phyloP scores from a whole-genome alignment of 2,329 filamentous ascomycete species.

The Cladosporium austrohemisphaericum region DNA sequence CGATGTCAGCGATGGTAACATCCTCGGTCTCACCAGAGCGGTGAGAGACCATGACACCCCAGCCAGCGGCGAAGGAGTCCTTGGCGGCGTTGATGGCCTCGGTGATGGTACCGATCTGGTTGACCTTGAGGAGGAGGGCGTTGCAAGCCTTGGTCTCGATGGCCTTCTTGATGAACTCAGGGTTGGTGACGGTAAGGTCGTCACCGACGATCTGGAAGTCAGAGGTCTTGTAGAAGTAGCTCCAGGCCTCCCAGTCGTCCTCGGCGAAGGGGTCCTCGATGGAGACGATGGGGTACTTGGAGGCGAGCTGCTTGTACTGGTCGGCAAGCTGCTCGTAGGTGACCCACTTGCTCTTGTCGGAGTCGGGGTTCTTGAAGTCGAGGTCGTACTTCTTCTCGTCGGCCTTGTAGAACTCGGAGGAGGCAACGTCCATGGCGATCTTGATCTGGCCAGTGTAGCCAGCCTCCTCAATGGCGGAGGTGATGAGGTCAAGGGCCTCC shows the following conservation, averaged over 20 bases:
- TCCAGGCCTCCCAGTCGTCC: conserved; percentile 99
- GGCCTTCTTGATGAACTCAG: conserved; percentile 97
- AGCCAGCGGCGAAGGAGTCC: conserved; percentile 91
- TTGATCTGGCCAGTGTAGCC: conserved; percentile 95
- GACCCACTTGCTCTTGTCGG: conserved; percentile 94
- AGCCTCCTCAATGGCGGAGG: conserved; percentile 86
- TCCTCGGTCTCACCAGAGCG: conserved; percentile 99
- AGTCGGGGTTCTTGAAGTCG: conserved; percentile 99
- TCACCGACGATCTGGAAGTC: conserved; percentile 98
- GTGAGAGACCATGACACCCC: conserved; percentile 99
- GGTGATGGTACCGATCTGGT: conserved; percentile 98
- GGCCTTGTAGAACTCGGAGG: conserved; percentile 96
- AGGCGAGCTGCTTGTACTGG: conserved; percentile 78
- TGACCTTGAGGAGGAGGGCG: conserved; percentile 97
- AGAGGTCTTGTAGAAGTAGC: conserved; percentile 99
- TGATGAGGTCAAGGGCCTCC: conserved; percentile 91
- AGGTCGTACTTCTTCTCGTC: conserved; percentile 99
- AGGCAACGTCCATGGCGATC: conserved; percentile 99
- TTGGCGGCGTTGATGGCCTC: conserved; percentile 99
- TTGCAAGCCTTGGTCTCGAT: conserved; percentile 99
- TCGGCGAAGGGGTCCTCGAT: conserved; percentile 99
- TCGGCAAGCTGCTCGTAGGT: conserved; percentile 96
- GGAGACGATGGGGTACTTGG: conserved; percentile 97
- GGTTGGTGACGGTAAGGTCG: conserved; percentile 98
- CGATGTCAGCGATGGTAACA: conserved; percentile 97